These are phyloP conservation scores for Yarrowia alimentaria DNA, from an alignment of 805 yeast species.

Conservation along the genomic window DNA sequence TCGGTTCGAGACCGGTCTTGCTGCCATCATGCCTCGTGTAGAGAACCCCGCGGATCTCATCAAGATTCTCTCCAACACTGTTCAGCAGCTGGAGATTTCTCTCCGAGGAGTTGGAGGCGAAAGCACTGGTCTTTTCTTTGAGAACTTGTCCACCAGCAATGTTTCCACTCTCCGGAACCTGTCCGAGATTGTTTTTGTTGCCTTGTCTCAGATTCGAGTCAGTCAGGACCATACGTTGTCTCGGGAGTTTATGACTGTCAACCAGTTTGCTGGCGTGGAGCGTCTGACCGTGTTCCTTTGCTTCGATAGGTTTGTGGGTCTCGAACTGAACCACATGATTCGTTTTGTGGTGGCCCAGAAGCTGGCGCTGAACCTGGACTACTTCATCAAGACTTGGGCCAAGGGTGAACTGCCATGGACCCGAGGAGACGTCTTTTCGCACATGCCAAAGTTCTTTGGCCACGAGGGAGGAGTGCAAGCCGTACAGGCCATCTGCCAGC, in stretches of 20 bases:
- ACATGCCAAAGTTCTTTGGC: constrained; percentile 24
- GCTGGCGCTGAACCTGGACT: constrained; percentile 24
- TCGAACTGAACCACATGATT: constrained; percentile 16
- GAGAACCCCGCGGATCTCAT: constrained; percentile 31
- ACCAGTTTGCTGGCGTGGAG: constrained; percentile 12
- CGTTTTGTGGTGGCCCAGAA: constrained; percentile 18
- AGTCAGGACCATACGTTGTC: constrained; percentile 22
- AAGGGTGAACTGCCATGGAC: constrained; percentile 21
- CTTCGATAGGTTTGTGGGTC: constrained; percentile 16
- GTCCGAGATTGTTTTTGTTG: constrained; percentile 39
- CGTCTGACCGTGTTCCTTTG: constrained; percentile 16
- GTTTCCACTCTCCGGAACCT: constrained; percentile 57
- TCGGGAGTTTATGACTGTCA: constrained; percentile 20
- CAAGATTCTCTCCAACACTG: constrained; percentile 49
- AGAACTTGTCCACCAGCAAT: constrained; percentile 61
- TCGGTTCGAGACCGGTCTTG: constrained; percentile 16
- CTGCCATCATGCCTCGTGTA: constrained; percentile 16
- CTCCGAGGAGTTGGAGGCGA: constrained; percentile 48
- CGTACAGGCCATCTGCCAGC: constrained; percentile 23
- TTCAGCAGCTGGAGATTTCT: constrained; percentile 64
- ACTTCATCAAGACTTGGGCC: constrained; percentile 23
- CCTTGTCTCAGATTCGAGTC: constrained; percentile 16
- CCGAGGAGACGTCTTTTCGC: constrained; percentile 4
- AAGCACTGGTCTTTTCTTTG: constrained; percentile 45
- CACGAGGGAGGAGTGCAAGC: constrained; percentile 18